phyloP scores from a whole-genome alignment of 1,284 basidiomycete genomes.

The Ganoderma lingzhi region DNA sequence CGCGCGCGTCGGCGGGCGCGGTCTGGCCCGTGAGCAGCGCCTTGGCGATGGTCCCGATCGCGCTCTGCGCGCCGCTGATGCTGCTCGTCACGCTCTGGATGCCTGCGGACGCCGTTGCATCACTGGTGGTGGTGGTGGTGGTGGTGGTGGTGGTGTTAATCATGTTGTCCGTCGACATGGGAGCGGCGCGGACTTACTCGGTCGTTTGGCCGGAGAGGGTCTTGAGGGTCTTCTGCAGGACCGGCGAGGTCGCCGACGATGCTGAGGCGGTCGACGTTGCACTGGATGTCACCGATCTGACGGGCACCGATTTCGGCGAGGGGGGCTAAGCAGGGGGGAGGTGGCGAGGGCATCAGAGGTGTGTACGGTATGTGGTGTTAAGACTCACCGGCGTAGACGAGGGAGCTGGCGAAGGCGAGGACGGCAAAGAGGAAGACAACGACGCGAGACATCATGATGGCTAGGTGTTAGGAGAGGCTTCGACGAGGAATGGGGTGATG shows the following conservation, averaged over 20 bases:
- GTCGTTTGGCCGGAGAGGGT: slow-evolving; percentile 32
- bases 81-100: slow-evolving; percentile 39
- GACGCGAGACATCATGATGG: slow-evolving; percentile 25
- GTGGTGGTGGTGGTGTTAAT: slow-evolving; percentile 20
- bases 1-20: slow-evolving; percentile 45
- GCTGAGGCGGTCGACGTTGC: slow-evolving; percentile 45
- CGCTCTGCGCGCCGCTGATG: slow-evolving; percentile 42
- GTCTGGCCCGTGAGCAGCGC: slow-evolving; percentile 44
- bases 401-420: slow-evolving; percentile 24
- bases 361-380: not conserved
- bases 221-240: slow-evolving; percentile 42
- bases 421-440: slow-evolving; percentile 23
- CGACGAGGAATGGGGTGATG: not conserved
- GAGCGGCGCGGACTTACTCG: slow-evolving; percentile 20
- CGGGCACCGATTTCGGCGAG: slow-evolving; percentile 31
- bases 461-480: not conserved
- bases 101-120: slow-evolving; percentile 37
- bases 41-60: slow-evolving; percentile 45
- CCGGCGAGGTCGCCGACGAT: slow-evolving; percentile 42
- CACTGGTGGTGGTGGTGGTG: slow-evolving; percentile 37
- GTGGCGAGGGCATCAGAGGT: not conserved
- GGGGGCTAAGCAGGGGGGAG: slow-evolving; percentile 15
- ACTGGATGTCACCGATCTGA: slow-evolving; percentile 44
- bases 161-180: not conserved
- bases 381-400: slow-evolving; percentile 26